Conservation (phyloP, 371 early-diverging fungal genomes). For the Mortierella sp. region DNA sequence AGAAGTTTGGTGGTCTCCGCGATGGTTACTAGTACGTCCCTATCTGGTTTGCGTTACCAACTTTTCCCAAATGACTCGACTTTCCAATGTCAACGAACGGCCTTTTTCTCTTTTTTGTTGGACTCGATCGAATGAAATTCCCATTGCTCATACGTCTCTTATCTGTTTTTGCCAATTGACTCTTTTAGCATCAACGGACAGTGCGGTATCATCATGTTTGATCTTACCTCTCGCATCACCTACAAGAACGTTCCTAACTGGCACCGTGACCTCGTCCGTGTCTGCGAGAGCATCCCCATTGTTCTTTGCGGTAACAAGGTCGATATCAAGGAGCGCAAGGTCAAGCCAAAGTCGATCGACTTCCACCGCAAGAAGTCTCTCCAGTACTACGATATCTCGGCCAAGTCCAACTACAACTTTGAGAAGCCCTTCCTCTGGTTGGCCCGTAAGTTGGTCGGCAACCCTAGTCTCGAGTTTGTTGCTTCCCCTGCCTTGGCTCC, state of each 20-base stretch:
- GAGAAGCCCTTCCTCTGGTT: constrained; percentile 99
- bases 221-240: constrained; percentile 99
- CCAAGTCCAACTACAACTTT: constrained; percentile 99
- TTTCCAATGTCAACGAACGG: not conserved
- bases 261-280: constrained; percentile 99
- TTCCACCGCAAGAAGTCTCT: constrained; percentile 99
- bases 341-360: constrained; percentile 99
- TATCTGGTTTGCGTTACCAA: not conserved
- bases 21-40: constrained; percentile 98
- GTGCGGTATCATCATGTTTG: constrained; percentile 99
- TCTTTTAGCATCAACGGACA: constrained; percentile 93
- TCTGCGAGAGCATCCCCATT: constrained; percentile 99
- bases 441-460: constrained; percentile 96
- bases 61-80: not conserved
- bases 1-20: constrained; percentile 99
- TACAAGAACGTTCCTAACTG: constrained; percentile 99
- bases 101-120: not conserved
- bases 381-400: constrained; percentile 99
- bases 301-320: constrained; percentile 99
- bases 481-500: constrained; percentile 98
- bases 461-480: constrained; percentile 96
- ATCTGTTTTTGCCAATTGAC: not conserved
- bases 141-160: constrained; percentile 1
- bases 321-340: constrained; percentile 99
- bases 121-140: not conserved